Evolutionary conservation across 2,329 filamentous ascomycete species (phyloP), one percentile per base, ranked within the genome.

Genomic region (Emmonsiellopsis sp.): DNA sequence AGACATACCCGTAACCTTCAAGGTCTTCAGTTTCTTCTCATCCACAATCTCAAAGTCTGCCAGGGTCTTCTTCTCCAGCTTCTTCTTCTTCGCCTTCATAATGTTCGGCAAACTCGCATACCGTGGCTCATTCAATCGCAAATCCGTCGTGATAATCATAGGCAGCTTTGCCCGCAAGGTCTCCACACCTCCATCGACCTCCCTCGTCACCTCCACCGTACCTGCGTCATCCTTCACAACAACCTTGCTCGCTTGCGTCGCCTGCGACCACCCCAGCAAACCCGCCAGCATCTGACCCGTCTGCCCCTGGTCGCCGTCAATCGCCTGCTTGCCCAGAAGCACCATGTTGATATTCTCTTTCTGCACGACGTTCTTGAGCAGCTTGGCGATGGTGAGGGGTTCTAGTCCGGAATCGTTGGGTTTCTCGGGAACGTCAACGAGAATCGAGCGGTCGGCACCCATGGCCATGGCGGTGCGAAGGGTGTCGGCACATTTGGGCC

Each of bases 21-120:
- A 65, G 52, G 89, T 87, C 83, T 93, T 95, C 69, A 98, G 73
- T 63, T 91, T 80, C 72, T 80, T 84, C 69, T 80, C 79, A 51
- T 81, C 81, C 63, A 90, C 84, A 43, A 95, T 73, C 2, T 87
- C 88, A 70, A 87, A 87, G 67, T 98, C 93, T 54, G 77, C 80
- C 69, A 96, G 70, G 60, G 81, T 88, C 80, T 89, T 86, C 86
- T 96, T 97, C 65, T 93, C 89, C 63, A 98, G 67, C 66, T 88
- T 88, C 86, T 98, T 98, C 87, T 97, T 98, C 87, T 98, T 98
- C 51, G 93, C 93, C 85, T 97, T 98, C 93, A 98, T 98, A 60
- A 98, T 97, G 69, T 97, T 97, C 49, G 91, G 92, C 81, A 98
- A 71, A 72, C 84, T 95, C 21, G 92, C 93, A 71, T 95, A 98